These are phyloP conservation scores for Pochonia chlamydosporia DNA, from an alignment of 2,329 filamentous ascomycete species.

Conservation along the genomic window DNA sequence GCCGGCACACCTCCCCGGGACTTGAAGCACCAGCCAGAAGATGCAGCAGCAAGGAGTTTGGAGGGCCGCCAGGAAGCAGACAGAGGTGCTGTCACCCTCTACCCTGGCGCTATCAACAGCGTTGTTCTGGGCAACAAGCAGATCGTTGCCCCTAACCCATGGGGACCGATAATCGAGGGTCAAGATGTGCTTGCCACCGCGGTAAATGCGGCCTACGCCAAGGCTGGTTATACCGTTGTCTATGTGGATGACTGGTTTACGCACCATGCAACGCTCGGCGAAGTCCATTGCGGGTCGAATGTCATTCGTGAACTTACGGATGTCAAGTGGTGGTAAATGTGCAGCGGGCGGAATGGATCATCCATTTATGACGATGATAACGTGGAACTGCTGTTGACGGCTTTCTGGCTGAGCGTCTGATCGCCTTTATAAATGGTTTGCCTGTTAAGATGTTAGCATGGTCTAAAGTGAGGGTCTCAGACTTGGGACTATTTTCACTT, in stretches of 20 bases:
- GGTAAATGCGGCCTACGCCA: slow-evolving; percentile 14
- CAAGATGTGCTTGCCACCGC: slow-evolving; percentile 19
- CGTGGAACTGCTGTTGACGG: too few relatives aligned
- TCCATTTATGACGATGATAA: too few relatives aligned
- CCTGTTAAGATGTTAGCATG: too few relatives aligned
- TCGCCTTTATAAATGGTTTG: too few relatives aligned
- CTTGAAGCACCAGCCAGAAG: not conserved
- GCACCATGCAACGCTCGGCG: slow-evolving; percentile 17
- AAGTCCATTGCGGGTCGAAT: slow-evolving; percentile 21
- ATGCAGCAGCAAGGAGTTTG: not conserved
- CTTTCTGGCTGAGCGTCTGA: too few relatives aligned
- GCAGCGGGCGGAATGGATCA: too few relatives aligned
- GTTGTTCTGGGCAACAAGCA: slow-evolving; percentile 13
- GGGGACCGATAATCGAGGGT: slow-evolving; percentile 20
- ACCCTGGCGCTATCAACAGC: slow-evolving; percentile 16
- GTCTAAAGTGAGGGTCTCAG: too few relatives aligned
- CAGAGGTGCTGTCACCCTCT: slow-evolving; percentile 8
- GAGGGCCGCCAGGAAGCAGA: not conserved
- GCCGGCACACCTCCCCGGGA: not conserved
- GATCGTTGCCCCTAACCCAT: slow-evolving; percentile 16
- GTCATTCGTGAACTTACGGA: slow-evolving; percentile 8
- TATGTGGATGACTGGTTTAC: slow-evolving; percentile 23
- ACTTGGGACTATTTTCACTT: too few relatives aligned
- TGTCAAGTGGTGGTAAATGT: slow-evolving; percentile 14
- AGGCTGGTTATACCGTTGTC: slow-evolving; percentile 14